Percentiles rank a stretch among this genome's conserved stretches.
Evolutionary conservation across 352 stramenopile genomes (phyloP).

Genomic region (Globisporangium ultimum): DNA sequence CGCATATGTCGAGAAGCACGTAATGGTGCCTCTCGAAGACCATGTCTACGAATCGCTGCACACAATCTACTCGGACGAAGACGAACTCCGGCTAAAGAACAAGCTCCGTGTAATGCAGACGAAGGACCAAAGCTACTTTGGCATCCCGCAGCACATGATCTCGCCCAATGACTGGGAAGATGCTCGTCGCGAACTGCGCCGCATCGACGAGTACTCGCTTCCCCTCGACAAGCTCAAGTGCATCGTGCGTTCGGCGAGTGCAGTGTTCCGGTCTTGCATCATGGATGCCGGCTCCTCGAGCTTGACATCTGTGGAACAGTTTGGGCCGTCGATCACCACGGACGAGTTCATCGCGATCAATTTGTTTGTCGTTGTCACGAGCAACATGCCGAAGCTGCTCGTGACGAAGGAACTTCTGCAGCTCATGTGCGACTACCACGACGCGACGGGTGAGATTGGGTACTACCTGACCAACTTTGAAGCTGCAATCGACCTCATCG

Average conservation of each 20-base stretch:
- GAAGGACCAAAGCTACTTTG: conserved; percentile 53
- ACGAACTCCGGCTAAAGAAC: conserved; percentile 36
- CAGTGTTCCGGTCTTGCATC: conserved; percentile 38
- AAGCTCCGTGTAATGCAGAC: conserved; percentile 58
- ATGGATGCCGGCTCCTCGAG: conserved; percentile 30
- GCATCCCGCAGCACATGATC: conserved; percentile 41
- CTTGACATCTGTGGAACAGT: conserved; percentile 33
- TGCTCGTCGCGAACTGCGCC: conserved; percentile 43
- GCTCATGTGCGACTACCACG: conserved; percentile 52
- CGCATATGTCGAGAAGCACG: conserved; percentile 40
- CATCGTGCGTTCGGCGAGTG: conserved; percentile 51
- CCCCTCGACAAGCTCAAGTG: conserved; percentile 74
- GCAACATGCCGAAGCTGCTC: conserved; percentile 40
- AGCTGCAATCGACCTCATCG: conserved; percentile 54
- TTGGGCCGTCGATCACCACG: conserved; percentile 45
- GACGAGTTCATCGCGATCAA: conserved; percentile 68
- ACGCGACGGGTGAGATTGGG: conserved; percentile 61
- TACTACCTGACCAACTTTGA: conserved; percentile 77
- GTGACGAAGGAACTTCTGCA: conserved; percentile 52
- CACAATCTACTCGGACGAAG: conserved; percentile 42
- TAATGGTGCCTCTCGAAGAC: conserved; percentile 59
- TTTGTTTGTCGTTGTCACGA: conserved; percentile 55
- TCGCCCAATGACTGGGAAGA: conserved; percentile 56
- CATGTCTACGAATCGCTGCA: conserved; percentile 55
- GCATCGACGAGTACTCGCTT: conserved; percentile 53